Base-by-base conservation (phyloP, 768 basidiomycete species). In the Tylopilus sp. region DNA sequence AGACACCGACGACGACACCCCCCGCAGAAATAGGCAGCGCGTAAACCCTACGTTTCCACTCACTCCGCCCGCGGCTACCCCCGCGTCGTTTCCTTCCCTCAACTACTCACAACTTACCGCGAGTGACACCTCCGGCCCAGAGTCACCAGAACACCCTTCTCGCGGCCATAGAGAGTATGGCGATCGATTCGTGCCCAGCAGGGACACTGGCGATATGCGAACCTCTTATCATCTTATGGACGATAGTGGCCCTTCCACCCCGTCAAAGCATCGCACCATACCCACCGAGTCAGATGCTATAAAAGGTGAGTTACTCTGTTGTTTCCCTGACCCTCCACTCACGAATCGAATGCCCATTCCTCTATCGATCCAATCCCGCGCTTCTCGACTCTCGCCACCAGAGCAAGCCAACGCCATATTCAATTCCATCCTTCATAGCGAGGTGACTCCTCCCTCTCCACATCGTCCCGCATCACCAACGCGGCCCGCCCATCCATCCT, bases 331-430 rank as follows among this genome's bases (percentile, higher is more conserved):
- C 33, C 38, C 14, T 21, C 29, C 11, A 50, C 60, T 59, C 49
- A 56, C 45, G 12, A 25, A 26, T 25, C 31, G 5, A 41, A n/a
- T 55, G 31, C 40, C 19, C 41, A 29, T 57, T n/a, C 59, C 8
- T 48, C 65, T 64, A 51, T 52, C 37, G 38, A n/a, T 41, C 44
- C 14, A 50, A 68, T 69, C 55, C 58, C 60, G 29, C 48, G 26
- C 52, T 16, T 4, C 16, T n/a, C 29, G 34, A 29, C 2, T 10
- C 36, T 36, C 29, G 41, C 51, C 43, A 43, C 26, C 55, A 88
- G 89, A 92, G 72, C 89, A 92, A 82, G 88, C 89, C 49, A 92
- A 92, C 64, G 77, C 86, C 12, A 80, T 91, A 48, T 92, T 92
- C 74, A 84, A 77, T 55, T 81, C 86, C 25, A 82, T 92, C 55